These are phyloP conservation scores for Aciculosporium take DNA, from an alignment of 2,329 filamentous ascomycete genomes.

Conservation along the genomic window DNA sequence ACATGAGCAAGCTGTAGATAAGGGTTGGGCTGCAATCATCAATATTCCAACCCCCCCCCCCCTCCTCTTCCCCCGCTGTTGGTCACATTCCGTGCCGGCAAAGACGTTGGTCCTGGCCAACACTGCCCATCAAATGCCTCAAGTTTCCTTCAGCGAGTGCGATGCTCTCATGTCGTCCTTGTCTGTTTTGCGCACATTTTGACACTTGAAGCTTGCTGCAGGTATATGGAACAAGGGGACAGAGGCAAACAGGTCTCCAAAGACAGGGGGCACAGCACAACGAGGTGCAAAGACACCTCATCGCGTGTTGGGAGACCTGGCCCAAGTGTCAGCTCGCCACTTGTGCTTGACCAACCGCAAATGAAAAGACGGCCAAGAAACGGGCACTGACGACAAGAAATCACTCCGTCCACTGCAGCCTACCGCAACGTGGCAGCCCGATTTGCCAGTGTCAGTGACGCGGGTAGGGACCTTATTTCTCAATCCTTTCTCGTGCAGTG, in stretches of 20 bases:
- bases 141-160: not conserved
- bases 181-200: no score
- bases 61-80: no score
- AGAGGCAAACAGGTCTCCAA: no score
- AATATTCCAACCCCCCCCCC: no score
- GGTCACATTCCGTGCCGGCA: not conserved
- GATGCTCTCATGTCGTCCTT: not conserved
- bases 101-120: not conserved
- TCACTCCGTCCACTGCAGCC: not conserved
- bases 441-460: not conserved
- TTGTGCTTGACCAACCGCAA: not conserved
- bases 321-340: not conserved
- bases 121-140: not conserved
- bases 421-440: conserved; percentile 5
- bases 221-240: not conserved
- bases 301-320: not conserved
- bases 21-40: not conserved
- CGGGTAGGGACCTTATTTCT: not conserved
- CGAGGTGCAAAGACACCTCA: not conserved
- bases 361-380: not conserved
- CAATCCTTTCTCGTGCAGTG: not conserved
- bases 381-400: not conserved
- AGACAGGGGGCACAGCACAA: no score
- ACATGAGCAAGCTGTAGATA: conserved; percentile 5
- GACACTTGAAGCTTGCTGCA: no score